Base-by-base conservation (phyloP, 495 filamentous ascomycete species). In the Xylaria intraflava region DNA sequence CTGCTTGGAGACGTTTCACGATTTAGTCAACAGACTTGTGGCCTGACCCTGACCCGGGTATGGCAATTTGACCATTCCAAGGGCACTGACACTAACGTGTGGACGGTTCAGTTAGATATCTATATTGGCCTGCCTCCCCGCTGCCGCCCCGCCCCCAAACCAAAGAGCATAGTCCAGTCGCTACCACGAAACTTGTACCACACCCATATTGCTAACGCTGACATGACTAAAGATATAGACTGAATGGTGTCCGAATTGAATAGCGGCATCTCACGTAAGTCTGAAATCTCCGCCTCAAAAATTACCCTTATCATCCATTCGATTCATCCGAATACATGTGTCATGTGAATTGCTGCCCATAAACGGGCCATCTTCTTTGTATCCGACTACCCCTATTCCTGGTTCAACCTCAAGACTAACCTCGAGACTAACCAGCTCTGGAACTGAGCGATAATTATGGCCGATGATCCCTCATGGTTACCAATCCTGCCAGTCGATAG, bases 321-420 rank as follows among this genome's bases (percentile, higher is more conserved):
- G 46, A 46, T 46, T 53, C 46, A 30, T 30, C 50, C 29, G 38
- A 53, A 53, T 53, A 53, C 42, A 46, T 53, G 22, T 39, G 17
- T 22, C 16, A 17, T 35, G 22, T 12, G 20, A 14, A 39, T 23
- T 6, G 23, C 42, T 30, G 20, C 50, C 12, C 46, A 43, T 53
- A 53, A 38, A 41, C 50, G 20, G 0, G 12, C 19, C 41, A 12
- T 7, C 5, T 9, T 30, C 20, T 16, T 9, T 46, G 50, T 31
- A 33, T 35, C 19, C 12, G n/a, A 27, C 16, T 35, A 44, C 43
- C 26, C 11, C 20, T 40, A 40, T 45, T 30, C 20, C 30, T 23
- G 22, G 19, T 33, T 51, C 4, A n/a, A n/a, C n/a, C n/a, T n/a
- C n/a, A n/a, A n/a, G n/a, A n/a, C n/a, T n/a, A 7, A 35, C 20